Percentiles rank a stretch among this genome's conserved stretches.
phyloP scores from a whole-genome alignment of 148 eudicot genomes.

The Spergularia bocconei region DNA sequence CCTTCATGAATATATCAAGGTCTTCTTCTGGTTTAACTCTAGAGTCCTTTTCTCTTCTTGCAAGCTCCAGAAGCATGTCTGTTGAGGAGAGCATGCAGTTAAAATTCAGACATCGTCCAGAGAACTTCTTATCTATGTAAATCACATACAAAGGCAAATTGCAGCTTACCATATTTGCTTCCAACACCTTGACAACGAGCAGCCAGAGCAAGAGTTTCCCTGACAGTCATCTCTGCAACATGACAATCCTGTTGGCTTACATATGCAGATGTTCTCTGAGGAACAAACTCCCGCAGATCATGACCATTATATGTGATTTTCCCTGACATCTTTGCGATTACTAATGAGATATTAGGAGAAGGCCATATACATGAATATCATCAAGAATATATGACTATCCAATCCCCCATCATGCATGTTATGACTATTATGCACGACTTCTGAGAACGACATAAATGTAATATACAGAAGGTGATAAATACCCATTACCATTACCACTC shows the following conservation, averaged over 20 bases:
- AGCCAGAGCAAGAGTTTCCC: conserved; percentile 91
- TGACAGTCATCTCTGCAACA: conserved; percentile 94
- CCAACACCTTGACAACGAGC: conserved; percentile 97
- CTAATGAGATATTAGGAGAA: conserved; percentile 38
- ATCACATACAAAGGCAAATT: conserved; percentile 1
- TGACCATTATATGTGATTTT: conserved; percentile 91
- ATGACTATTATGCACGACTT: not conserved
- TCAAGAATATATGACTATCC: not conserved
- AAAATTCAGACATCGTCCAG: conserved; percentile 19
- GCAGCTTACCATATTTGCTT: conserved; percentile 81
- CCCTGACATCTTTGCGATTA: conserved; percentile 77
- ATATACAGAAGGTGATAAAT: no score
- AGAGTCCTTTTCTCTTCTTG: conserved; percentile 84
- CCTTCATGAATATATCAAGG: conserved; percentile 97
- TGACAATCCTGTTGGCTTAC: conserved; percentile 97
- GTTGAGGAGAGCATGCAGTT: conserved; percentile 19
- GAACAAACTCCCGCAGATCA: conserved; percentile 83
- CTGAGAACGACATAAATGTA: no score
- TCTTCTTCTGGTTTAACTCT: conserved; percentile 87
- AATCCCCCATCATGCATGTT: not conserved
- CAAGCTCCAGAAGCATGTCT: conserved; percentile 98
- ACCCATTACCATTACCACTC: not conserved
- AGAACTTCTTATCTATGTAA: not conserved
- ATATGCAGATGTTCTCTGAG: conserved; percentile 92
- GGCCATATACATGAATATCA: not conserved